phyloP scores from a whole-genome alignment of 2,329 filamentous ascomycete species.

The Fusarium algeriense region DNA sequence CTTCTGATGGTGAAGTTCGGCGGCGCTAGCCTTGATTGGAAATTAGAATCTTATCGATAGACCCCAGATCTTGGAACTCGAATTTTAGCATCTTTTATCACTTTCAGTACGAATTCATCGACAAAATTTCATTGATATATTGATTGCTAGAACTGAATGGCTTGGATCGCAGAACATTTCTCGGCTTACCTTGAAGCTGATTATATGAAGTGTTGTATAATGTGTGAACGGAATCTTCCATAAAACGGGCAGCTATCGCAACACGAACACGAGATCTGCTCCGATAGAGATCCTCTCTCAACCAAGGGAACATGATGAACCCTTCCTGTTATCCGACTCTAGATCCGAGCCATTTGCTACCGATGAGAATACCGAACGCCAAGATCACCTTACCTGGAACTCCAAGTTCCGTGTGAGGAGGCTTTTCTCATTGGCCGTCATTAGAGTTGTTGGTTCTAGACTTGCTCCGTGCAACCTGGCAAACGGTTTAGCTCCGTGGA shows the following conservation, averaged over 20 bases:
- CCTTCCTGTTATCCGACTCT: not conserved
- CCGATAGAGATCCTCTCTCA: not conserved
- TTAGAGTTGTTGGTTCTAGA: not conserved
- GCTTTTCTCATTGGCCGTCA: constrained; percentile 9
- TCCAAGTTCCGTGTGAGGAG: constrained; percentile 16
- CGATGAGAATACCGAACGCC: not conserved
- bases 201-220: not conserved
- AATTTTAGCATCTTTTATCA: not conserved
- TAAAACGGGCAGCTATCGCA: not conserved
- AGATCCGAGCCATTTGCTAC: not conserved
- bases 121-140: too few species aligned
- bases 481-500: constrained; percentile 34
- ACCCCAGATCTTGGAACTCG: not conserved
- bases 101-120: not conserved
- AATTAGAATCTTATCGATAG: constrained; percentile 33
- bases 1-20: constrained; percentile 11
- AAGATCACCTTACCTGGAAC: constrained; percentile 18
- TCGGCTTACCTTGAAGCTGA: not conserved
- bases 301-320: not conserved
- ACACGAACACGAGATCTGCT: constrained; percentile 11
- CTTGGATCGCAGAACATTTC: too few species aligned
- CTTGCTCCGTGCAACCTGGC: constrained; percentile 11
- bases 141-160: too few species aligned
- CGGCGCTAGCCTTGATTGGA: constrained; percentile 24
- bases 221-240: not conserved